Base-by-base conservation (phyloP, 257 asterid genomes). In the Lantana camara region DNA sequence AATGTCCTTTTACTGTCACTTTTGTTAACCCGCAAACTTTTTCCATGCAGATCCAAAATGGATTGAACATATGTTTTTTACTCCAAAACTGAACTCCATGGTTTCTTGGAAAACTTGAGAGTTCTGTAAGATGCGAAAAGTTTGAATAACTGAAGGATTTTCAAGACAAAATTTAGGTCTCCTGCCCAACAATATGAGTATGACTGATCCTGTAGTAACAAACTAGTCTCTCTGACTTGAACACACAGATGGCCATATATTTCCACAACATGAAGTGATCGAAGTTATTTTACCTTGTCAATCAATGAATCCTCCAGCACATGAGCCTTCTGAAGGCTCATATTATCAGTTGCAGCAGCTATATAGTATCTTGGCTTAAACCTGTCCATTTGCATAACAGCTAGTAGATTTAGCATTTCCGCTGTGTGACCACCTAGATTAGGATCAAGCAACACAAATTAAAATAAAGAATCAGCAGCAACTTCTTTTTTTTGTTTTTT, bases 321-420 rank as follows among this genome's bases (percentile, higher is more conserved):
- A 16, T 74, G 84, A 21, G 99, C 97, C 86, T 94, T 93, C 45
- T 85, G 95, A 56, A 93, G 91, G 66, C 97, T 90, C 99, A 93
- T 90, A 55, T 86, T 87, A 81, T 93, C 99, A 52, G 97, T 90
- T 45, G 95, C 95, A 68, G 99, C 99, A 57, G 95, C 99, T 38
- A 93, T 69, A 67, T 87, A 93, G 67, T 79, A 81, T 55, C 97
- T 84, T 0, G 95, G 89, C 70, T 73, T 74, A 71, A 87, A 85
- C 77, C 76, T 79, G 17, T 83, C 86, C 68, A 77, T 81, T 79
- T 86, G 86, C 75, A 94, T 77, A 58, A 79, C 92, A 45, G 73
- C 70, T 29, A 94, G 80, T 62, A 94, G 72, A 65, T 90, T 85
- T 68, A 93, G 45, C 99, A 93, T 90, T 77, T 93, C 99, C 0